A percentile compares a stretch with the other conserved stretches of the same genome.
Conservation (phyloP, 257 asterid species). For the Solanum verrucosum region DNA sequence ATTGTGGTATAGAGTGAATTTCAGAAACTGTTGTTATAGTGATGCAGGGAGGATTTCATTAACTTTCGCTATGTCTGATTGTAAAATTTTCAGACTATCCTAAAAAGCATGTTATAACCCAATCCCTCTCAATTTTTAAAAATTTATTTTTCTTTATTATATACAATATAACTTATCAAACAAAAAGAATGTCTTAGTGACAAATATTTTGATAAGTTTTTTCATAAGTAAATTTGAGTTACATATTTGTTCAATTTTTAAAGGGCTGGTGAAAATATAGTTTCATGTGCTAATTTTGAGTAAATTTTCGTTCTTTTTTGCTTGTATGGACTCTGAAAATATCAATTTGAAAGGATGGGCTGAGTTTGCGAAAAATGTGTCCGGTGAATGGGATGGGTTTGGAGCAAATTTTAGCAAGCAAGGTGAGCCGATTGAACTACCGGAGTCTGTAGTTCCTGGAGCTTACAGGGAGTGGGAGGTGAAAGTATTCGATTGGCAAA, state of each 20-base stretch:
- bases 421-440: slow-evolving; percentile 62
- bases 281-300: not conserved
- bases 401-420: slow-evolving; percentile 72
- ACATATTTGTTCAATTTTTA: not conserved
- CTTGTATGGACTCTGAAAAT: not conserved
- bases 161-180: not conserved
- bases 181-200: not conserved
- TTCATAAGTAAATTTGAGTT: not conserved
- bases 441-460: slow-evolving; percentile 79
- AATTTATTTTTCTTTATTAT: not conserved
- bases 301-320: not conserved
- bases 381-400: slow-evolving; percentile 96
- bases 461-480: slow-evolving; percentile 95
- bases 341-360: slow-evolving; percentile 35
- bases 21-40: not conserved
- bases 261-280: not conserved
- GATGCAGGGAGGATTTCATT: not conserved
- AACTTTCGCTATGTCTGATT: not conserved
- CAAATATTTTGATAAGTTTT: not conserved
- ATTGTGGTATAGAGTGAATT: not conserved
- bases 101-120: not conserved
- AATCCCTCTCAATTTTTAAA: not conserved
- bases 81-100: not conserved
- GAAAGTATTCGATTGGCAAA: slow-evolving; percentile 86
- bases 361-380: slow-evolving; percentile 49